phyloP scores from a whole-genome alignment of 2,329 filamentous ascomycete genomes.

The Trichothecium sympodiale region DNA sequence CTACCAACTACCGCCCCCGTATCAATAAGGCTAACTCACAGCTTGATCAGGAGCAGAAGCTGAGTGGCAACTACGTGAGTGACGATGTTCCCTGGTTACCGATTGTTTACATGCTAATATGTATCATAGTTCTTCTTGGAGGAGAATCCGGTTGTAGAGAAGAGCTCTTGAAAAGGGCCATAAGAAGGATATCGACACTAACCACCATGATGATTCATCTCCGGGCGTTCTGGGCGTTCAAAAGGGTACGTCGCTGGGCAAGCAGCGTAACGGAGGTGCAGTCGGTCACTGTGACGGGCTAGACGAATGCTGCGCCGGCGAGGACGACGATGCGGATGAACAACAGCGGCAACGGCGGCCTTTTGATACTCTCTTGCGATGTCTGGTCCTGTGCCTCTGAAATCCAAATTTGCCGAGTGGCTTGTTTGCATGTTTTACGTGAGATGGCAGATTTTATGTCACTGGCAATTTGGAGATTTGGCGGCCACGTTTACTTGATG shows the following conservation, averaged over 20 bases:
- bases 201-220: conserved; percentile 16
- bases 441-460: neutral
- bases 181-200: conserved; percentile 18
- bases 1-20: conserved; percentile 88
- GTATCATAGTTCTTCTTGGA: conserved; percentile 78
- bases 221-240: conserved; percentile 41
- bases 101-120: conserved; percentile 8
- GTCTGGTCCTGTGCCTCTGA: conserved; percentile 43
- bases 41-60: conserved; percentile 95
- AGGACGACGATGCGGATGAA: conserved; percentile 58
- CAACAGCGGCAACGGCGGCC: conserved; percentile 47
- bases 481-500: neutral
- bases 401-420: conserved; percentile 4
- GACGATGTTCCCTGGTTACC: neutral
- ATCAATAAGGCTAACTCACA: conserved; percentile 98
- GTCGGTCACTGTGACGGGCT: conserved; percentile 19
- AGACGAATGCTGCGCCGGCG: conserved; percentile 40
- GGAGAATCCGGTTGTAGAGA: conserved; percentile 44
- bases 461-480: neutral
- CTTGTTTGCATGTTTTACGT: no score
- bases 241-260: conserved; percentile 24
- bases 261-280: conserved; percentile 15
- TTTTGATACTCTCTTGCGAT: conserved; percentile 44
- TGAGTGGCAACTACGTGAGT: conserved; percentile 80
- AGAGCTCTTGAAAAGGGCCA: conserved; percentile 49